These are phyloP conservation scores for Fusarium abutilonis DNA, from an alignment of 2,329 filamentous ascomycete genomes.

Conservation along the genomic window DNA sequence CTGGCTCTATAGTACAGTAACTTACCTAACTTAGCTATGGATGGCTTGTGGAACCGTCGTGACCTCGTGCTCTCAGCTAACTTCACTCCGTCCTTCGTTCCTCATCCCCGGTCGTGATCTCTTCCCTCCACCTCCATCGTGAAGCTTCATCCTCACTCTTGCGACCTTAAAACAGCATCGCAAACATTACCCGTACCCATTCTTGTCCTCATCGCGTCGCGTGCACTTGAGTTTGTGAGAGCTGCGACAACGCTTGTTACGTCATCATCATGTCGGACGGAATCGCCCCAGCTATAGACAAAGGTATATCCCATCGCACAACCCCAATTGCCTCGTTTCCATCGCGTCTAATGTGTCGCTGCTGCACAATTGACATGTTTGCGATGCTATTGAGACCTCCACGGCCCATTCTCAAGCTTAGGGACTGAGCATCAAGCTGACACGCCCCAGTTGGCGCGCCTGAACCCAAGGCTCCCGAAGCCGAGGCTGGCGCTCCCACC, in stretches of 20 bases:
- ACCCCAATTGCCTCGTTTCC: slow-evolving; percentile 18
- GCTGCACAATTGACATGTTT: slow-evolving; percentile 30
- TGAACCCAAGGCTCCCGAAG: slow-evolving; percentile 44
- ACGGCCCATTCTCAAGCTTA: background rate
- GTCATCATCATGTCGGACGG: slow-evolving; percentile 51
- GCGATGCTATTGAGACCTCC: slow-evolving; percentile 5
- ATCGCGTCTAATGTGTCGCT: slow-evolving; percentile 3
- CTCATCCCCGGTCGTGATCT: slow-evolving; percentile 38
- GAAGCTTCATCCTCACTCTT: slow-evolving; percentile 16
- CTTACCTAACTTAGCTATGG: slow-evolving; percentile 3
- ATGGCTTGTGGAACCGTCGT: slow-evolving; percentile 47
- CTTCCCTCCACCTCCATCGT: slow-evolving; percentile 30
- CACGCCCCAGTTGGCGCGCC: slow-evolving; percentile 46
- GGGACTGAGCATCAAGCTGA: slow-evolving; percentile 24
- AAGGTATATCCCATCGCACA: slow-evolving; percentile 46
- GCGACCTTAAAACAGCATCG: slow-evolving; percentile 18
- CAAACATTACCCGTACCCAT: slow-evolving; percentile 15
- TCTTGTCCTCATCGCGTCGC: slow-evolving; percentile 15
- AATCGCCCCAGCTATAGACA: slow-evolving; percentile 50
- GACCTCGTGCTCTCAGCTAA: slow-evolving; percentile 44
- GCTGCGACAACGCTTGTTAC: slow-evolving; percentile 44
- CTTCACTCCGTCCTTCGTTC: slow-evolving; percentile 40
- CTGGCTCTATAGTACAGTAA: background rate
- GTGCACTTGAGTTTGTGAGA: slow-evolving; percentile 27
- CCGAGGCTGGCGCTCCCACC: slow-evolving; percentile 43